Conservation (phyloP, 31 red algal genomes). For the Endocladia muricata region DNA sequence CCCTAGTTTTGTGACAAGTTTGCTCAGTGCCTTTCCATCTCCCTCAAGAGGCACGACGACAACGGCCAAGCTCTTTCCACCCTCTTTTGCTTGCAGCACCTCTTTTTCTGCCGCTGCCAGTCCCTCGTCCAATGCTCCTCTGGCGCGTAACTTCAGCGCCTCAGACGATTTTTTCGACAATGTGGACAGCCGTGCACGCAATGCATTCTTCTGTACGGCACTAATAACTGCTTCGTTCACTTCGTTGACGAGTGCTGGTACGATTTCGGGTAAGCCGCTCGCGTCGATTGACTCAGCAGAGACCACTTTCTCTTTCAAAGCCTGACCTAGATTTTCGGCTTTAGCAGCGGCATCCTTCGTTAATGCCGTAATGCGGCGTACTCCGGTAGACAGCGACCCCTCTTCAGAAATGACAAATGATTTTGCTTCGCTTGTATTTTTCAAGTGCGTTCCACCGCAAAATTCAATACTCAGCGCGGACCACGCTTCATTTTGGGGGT, state of each 20-base stretch:
- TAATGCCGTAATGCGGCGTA: conserved; percentile 78
- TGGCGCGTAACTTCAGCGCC: conserved; percentile 59
- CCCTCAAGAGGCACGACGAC: conserved; percentile 64
- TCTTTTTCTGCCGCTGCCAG: conserved; percentile 59
- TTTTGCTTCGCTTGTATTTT: conserved; percentile 79
- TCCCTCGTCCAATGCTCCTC: conserved; percentile 59
- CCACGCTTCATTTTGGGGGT: conserved; percentile 78
- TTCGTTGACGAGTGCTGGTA: conserved; percentile 59
- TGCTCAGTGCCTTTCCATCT: conserved; percentile 77
- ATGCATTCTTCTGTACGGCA: conserved; percentile 46
- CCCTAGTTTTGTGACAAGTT: conserved; percentile 58
- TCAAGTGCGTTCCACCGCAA: conserved; percentile 95
- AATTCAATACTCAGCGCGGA: conserved; percentile 78
- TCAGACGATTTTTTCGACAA: conserved; percentile 62
- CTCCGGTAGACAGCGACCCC: conserved; percentile 74
- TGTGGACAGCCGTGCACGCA: conserved; percentile 49
- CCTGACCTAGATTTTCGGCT: conserved; percentile 33
- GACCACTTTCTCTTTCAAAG: conserved; percentile 40
- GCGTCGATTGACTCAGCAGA: conserved; percentile 26
- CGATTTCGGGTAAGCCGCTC: conserved; percentile 26
- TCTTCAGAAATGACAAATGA: conserved; percentile 81
- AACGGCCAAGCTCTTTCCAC: conserved; percentile 44
- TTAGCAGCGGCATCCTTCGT: conserved; percentile 69
- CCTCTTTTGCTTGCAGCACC: conserved; percentile 38
- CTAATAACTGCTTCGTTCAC: conserved; percentile 55